Percentiles rank a stretch among this genome's conserved stretches.
phyloP scores from a whole-genome alignment of 2,329 filamentous ascomycete species.

The Bipolaris victoriae region DNA sequence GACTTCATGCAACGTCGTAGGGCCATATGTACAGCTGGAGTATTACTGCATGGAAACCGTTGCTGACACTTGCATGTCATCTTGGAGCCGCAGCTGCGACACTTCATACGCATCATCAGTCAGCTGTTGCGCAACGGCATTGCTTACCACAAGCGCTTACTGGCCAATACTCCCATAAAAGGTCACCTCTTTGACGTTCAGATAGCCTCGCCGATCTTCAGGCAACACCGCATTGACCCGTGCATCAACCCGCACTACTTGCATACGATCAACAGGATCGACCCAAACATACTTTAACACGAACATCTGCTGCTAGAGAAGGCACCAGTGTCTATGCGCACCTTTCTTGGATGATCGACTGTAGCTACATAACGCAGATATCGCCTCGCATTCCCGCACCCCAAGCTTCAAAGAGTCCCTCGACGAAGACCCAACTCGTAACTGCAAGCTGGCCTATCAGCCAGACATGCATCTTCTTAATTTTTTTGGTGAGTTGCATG shows the following conservation, averaged over 20 bases:
- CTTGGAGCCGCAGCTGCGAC: background rate
- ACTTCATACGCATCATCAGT: background rate
- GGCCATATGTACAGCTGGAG: background rate
- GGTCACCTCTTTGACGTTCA: background rate
- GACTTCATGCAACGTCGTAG: background rate
- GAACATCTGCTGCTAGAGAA: background rate
- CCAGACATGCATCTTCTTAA: background rate
- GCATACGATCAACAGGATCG: background rate
- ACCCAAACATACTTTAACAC: background rate
- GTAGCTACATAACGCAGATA: background rate
- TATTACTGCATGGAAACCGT: background rate
- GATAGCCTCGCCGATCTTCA: background rate
- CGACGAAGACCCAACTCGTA: background rate
- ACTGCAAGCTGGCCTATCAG: background rate
- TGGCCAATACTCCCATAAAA: too few species aligned
- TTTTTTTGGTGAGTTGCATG: too few species aligned
- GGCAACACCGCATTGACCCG: background rate
- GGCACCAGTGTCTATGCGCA: background rate
- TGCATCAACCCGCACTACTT: background rate
- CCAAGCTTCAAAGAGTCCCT: background rate
- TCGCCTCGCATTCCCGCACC: background rate
- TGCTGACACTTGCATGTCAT: background rate
- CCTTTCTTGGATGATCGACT: background rate
- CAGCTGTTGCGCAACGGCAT: background rate
- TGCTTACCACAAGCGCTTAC: too few species aligned